These are phyloP conservation scores for Nitzschia putrida DNA, from an alignment of 108 stramenopile genomes.

Conservation along the genomic window DNA sequence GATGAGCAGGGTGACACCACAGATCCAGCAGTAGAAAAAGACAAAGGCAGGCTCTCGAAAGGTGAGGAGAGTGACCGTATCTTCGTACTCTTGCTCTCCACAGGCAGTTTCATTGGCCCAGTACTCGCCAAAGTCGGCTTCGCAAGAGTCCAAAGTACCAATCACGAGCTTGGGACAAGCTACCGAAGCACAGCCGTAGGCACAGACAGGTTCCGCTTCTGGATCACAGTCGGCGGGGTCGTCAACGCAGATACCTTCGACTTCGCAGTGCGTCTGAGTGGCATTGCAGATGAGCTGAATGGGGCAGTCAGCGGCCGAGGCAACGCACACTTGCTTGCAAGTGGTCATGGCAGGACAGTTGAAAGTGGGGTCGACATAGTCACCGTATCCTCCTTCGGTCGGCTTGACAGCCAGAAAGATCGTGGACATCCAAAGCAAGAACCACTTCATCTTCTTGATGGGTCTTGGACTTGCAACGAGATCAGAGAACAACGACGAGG, in stretches of 20 bases:
- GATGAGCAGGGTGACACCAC: conserved; percentile 36
- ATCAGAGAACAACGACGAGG: too few relatives aligned
- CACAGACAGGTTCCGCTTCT: conserved; percentile 14
- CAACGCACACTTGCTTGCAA: conserved; percentile 54
- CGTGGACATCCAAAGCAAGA: too few relatives aligned
- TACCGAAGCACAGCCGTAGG: conserved; percentile 9
- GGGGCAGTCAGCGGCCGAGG: conserved; percentile 48
- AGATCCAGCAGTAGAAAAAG: conserved; percentile 39
- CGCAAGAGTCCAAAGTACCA: not conserved
- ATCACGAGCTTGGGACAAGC: conserved; percentile 1
- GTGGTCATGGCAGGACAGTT: conserved; percentile 56
- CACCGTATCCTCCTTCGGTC: conserved; percentile 19
- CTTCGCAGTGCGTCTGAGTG: conserved; percentile 9
- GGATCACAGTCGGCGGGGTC: not conserved
- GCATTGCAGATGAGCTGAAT: conserved; percentile 21
- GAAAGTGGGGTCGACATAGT: conserved; percentile 52
- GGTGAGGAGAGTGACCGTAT: conserved; percentile 11
- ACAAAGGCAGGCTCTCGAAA: conserved; percentile 26
- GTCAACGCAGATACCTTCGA: conserved; percentile 52
- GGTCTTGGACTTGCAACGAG: too few relatives aligned
- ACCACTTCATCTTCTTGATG: too few relatives aligned
- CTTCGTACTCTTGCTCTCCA: conserved; percentile 37
- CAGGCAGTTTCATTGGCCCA: conserved; percentile 34
- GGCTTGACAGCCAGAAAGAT: too few relatives aligned
- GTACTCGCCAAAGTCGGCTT: conserved; percentile 11